A percentile compares a stretch with the other conserved stretches of the same genome.
These are phyloP conservation scores for Gossypium lobatum DNA, from an alignment of 441 rosid species.

Conservation along the genomic window DNA sequence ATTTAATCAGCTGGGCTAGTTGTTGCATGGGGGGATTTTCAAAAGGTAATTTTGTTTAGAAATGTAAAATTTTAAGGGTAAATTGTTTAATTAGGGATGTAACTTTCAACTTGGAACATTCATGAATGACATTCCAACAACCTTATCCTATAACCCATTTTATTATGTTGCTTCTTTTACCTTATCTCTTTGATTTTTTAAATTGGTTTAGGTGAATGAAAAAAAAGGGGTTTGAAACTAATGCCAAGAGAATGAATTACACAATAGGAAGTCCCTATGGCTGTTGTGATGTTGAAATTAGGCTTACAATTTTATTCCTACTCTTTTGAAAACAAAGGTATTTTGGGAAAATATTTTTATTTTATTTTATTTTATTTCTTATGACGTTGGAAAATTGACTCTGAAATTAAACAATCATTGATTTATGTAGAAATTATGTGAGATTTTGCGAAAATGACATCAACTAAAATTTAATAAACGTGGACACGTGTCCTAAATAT, in stretches of 20 bases:
- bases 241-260: neutral
- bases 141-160: neutral
- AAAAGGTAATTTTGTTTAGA: neutral
- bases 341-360: neutral
- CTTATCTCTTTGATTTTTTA: neutral
- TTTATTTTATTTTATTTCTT: neutral
- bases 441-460: neutral
- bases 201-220: neutral
- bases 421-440: neutral
- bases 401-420: neutral
- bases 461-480: too few relatives aligned
- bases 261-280: neutral
- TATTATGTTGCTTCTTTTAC: neutral
- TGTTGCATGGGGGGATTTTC: neutral
- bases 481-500: too few relatives aligned
- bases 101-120: neutral
- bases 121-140: neutral
- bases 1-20: neutral
- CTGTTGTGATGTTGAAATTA: neutral
- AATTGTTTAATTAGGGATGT: neutral
- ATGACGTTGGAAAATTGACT: neutral
- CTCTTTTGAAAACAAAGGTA: neutral
- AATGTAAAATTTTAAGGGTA: neutral
- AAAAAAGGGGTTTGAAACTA: neutral
- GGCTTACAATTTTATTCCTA: neutral